Percentiles rank a stretch among this genome's conserved stretches.
Conservation (phyloP, 2,329 filamentous ascomycete genomes). For the Fusarium abutilonis region DNA sequence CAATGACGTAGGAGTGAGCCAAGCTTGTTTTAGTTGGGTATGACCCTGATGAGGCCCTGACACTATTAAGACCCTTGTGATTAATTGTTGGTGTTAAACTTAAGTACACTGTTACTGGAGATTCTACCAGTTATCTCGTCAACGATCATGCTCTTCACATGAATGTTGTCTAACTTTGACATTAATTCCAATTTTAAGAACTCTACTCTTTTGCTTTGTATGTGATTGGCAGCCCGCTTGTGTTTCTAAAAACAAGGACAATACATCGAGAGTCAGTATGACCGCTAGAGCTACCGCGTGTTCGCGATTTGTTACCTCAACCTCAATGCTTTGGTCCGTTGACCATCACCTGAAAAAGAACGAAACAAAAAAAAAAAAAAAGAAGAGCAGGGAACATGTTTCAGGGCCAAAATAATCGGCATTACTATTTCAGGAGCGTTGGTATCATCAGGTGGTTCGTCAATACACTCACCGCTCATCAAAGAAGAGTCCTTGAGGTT, state of each 20-base stretch:
- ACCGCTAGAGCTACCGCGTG: no score
- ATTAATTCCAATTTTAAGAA: no score
- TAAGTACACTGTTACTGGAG: not conserved
- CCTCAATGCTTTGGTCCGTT: no score
- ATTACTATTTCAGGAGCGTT: not conserved
- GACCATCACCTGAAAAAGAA: no score
- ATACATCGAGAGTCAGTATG: no score
- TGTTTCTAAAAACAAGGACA: no score
- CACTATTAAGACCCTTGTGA: not conserved
- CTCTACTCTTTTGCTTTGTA: no score
- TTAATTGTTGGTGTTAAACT: not conserved
- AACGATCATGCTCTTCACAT: not conserved
- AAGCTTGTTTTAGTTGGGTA: slow-evolving; percentile 30
- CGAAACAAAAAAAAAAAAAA: no score
- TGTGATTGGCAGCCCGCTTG: no score
- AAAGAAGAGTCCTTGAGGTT: not conserved
- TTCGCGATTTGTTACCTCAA: no score
- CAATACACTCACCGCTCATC: not conserved
- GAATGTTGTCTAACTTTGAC: not conserved
- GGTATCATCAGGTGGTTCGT: not conserved
- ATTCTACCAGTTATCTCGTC: not conserved
- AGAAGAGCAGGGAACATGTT: no score
- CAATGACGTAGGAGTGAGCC: slow-evolving; percentile 32
- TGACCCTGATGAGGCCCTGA: slow-evolving; percentile 15
- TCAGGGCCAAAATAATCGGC: not conserved